phyloP scores from a whole-genome alignment of 2,329 filamentous ascomycete species.

The Myriosclerotinia duriaeana region DNA sequence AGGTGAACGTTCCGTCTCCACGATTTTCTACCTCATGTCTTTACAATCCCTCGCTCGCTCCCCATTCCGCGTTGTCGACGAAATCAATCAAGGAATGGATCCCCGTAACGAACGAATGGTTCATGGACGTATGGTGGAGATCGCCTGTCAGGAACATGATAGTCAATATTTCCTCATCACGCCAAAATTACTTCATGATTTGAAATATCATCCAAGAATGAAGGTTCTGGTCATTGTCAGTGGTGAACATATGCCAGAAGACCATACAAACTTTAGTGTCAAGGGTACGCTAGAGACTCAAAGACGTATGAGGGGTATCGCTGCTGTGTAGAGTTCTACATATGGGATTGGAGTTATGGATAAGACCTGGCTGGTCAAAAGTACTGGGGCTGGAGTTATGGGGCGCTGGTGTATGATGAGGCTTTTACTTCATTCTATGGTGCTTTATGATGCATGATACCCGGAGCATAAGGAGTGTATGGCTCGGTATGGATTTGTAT shows the following conservation, averaged over 20 bases:
- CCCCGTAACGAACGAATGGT: slow-evolving; percentile 98
- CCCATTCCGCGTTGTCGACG: slow-evolving; percentile 96
- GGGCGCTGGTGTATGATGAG: background rate
- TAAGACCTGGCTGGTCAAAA: background rate
- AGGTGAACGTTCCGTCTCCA: slow-evolving; percentile 92
- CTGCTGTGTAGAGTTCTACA: background rate
- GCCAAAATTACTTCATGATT: slow-evolving; percentile 82
- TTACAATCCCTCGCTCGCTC: slow-evolving; percentile 90
- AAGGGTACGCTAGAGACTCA: slow-evolving; percentile 35
- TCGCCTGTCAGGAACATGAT: slow-evolving; percentile 82
- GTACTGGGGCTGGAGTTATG: background rate
- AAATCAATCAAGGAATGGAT: slow-evolving; percentile 99
- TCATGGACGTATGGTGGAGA: slow-evolving; percentile 96
- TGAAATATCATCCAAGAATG: slow-evolving; percentile 89
- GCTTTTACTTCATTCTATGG: background rate
- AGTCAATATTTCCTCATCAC: slow-evolving; percentile 95
- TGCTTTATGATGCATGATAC: background rate
- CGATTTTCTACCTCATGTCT: slow-evolving; percentile 98
- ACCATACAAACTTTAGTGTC: slow-evolving; percentile 42
- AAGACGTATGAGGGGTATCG: slow-evolving; percentile 33
- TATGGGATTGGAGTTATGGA: background rate
- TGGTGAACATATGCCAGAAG: slow-evolving; percentile 68
- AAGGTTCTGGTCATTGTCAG: slow-evolving; percentile 90
- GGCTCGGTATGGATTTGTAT: background rate
- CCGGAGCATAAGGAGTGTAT: background rate